Conservation (phyloP, 352 stramenopile genomes). For the Phytopythium oedochilum region DNA sequence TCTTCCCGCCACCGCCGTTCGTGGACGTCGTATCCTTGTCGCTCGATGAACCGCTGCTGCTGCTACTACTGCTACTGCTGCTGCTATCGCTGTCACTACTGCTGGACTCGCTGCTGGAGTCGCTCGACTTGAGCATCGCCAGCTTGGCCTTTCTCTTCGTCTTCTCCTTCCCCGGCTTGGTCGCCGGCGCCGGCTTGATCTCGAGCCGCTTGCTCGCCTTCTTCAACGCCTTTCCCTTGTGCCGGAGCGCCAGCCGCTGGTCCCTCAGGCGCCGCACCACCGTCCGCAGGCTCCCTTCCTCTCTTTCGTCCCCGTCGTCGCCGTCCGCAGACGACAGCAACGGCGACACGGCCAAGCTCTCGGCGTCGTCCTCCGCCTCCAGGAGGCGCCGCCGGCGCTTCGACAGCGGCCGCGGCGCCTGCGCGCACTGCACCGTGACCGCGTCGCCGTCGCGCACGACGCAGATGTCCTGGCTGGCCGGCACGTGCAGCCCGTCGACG, state of each 20-base stretch:
- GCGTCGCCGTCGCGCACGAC: slow-evolving; percentile 64
- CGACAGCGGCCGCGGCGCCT: not conserved
- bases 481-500: slow-evolving; percentile 52
- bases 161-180: slow-evolving; percentile 3
- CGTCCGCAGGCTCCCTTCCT: not conserved
- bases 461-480: slow-evolving; percentile 48
- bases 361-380: not conserved
- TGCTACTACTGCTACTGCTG: slow-evolving; percentile 9
- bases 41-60: slow-evolving; percentile 12
- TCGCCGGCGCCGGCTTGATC: not conserved
- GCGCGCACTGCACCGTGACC: slow-evolving; percentile 42
- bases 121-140: not conserved
- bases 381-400: not conserved
- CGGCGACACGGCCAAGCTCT: not conserved
- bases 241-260: not conserved
- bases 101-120: not conserved
- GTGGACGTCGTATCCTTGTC: not conserved
- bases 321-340: slow-evolving; percentile 6
- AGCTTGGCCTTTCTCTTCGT: not conserved
- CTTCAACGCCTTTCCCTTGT: not conserved
- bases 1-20: not conserved
- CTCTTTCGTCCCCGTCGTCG: slow-evolving; percentile 8
- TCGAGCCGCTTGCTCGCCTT: not conserved
- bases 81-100: slow-evolving; percentile 13
- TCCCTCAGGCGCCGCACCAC: not conserved